Evolutionary conservation across 2,329 filamentous ascomycete genomes (phyloP).

Genomic region (Talaromyces sp.): DNA sequence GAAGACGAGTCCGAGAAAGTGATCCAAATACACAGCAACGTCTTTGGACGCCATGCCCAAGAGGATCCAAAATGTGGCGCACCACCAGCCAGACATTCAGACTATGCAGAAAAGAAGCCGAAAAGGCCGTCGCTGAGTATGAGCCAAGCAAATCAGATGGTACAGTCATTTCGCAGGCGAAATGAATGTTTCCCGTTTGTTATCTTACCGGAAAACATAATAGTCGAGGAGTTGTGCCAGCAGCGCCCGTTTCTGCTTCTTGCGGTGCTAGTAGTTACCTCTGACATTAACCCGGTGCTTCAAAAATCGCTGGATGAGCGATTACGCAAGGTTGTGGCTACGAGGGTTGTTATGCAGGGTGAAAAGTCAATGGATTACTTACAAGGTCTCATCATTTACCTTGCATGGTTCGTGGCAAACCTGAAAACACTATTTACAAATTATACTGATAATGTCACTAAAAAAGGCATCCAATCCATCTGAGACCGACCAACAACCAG

Average conservation of each 20-base stretch:
- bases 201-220: neutral
- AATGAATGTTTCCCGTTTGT: conserved; percentile 7
- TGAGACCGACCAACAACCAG: conserved; percentile 7
- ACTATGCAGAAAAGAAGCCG: neutral
- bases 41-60: neutral
- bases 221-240: neutral
- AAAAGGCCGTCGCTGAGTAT: neutral
- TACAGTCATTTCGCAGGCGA: neutral
- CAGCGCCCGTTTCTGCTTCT: conserved; percentile 6
- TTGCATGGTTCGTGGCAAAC: conserved; percentile 1
- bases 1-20: conserved; percentile 8
- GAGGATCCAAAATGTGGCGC: neutral
- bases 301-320: conserved; percentile 6
- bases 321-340: conserved; percentile 8
- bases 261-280: neutral
- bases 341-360: conserved; percentile 7
- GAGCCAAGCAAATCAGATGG: conserved; percentile 2
- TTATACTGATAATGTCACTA: neutral
- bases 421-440: neutral
- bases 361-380: conserved; percentile 11
- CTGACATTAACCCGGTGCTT: neutral
- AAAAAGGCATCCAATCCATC: conserved; percentile 5
- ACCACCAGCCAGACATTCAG: neutral
- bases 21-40: neutral
- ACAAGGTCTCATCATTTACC: conserved; percentile 9